A percentile compares a stretch with the other conserved stretches of the same genome.
These are phyloP conservation scores for Paecilomyces niveus DNA, from an alignment of 2,329 filamentous ascomycete species.

Conservation along the genomic window DNA sequence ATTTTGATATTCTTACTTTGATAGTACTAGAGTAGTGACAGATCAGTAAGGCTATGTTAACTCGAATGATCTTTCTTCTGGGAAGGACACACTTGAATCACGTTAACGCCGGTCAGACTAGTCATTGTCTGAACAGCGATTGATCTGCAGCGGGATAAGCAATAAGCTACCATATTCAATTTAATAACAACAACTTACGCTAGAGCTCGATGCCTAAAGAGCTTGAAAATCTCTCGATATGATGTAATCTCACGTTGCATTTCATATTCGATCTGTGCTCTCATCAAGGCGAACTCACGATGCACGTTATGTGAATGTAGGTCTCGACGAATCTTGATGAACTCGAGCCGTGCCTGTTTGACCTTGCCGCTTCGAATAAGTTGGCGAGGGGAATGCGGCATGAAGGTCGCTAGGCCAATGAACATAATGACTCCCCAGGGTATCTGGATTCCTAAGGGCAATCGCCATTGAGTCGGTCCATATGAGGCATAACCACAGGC, in stretches of 20 bases:
- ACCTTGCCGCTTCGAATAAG: conserved; percentile 45
- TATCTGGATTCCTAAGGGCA: conserved; percentile 49
- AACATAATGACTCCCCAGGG: conserved; percentile 52
- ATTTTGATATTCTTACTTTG: conserved; percentile 12
- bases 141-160: conserved; percentile 21
- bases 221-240: conserved; percentile 44
- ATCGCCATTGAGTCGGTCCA: conserved; percentile 47
- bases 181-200: conserved; percentile 28
- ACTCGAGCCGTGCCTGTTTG: conserved; percentile 43
- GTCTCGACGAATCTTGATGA: conserved; percentile 42
- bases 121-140: conserved; percentile 55
- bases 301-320: conserved; percentile 38
- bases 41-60: neutral
- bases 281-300: conserved; percentile 50
- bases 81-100: conserved; percentile 39
- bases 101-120: conserved; percentile 50
- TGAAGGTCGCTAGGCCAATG: conserved; percentile 47
- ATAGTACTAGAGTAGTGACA: conserved; percentile 22
- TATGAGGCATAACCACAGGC: conserved; percentile 49
- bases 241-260: conserved; percentile 49
- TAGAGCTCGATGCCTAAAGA: conserved; percentile 47
- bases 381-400: conserved; percentile 51
- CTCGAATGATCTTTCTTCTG: neutral
- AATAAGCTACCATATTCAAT: neutral
- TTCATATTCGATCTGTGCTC: conserved; percentile 50